Evolutionary conservation across 305 asterid species (phyloP).

Genomic region (Solanum hybrid): DNA sequence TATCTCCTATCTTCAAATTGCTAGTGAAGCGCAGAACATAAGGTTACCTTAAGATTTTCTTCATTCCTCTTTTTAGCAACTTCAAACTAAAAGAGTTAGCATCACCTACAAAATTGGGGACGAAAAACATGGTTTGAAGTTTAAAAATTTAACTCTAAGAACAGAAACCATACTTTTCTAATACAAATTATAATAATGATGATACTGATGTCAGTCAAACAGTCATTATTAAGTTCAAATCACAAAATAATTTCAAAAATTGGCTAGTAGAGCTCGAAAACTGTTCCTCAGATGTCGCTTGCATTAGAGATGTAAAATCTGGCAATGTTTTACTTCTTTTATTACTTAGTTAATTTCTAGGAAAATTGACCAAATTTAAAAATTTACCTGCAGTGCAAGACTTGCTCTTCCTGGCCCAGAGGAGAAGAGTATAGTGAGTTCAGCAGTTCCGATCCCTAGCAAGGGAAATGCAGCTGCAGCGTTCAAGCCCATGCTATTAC

Average conservation of each 20-base stretch:
- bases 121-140: not conserved
- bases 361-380: not conserved
- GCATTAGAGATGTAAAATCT: not conserved
- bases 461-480: constrained; percentile 3
- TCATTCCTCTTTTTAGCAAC: not conserved
- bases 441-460: constrained; percentile 11
- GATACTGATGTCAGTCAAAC: not conserved
- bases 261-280: not conserved
- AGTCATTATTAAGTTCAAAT: not conserved
- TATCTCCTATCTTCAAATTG: not conserved
- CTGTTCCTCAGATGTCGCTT: not conserved
- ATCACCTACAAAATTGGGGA: not conserved
- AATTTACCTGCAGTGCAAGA: constrained; percentile 55
- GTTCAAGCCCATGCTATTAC: constrained; percentile 6
- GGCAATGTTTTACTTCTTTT: not conserved
- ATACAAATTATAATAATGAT: not conserved
- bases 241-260: not conserved
- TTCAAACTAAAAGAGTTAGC: not conserved
- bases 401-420: constrained; percentile 76
- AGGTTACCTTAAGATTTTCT: not conserved
- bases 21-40: not conserved
- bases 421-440: constrained; percentile 42
- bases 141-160: not conserved
- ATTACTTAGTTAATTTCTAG: not conserved
- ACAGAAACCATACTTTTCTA: not conserved